Evolutionary conservation across 208 protist genomes (phyloP), one percentile per base, ranked within the genome.

Genomic region (Acanthamoeba healyi): DNA sequence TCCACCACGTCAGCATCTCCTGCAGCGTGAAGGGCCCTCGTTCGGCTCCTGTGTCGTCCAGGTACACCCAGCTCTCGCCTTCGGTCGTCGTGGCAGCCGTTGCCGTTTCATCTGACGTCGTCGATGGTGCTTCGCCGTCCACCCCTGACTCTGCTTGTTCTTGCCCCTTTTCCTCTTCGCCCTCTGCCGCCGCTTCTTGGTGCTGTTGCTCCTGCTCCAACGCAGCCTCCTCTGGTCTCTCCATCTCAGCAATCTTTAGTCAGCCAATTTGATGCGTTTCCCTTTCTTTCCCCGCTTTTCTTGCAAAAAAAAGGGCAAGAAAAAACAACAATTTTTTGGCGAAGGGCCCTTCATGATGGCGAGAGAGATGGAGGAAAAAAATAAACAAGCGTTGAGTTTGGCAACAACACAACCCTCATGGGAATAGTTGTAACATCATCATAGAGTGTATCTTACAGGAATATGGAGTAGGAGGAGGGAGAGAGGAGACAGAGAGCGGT

Each of bases 1-100:
- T 49, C 56, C 56, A 92, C 87, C 87, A 92, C n/a, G 54, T 92
- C 46, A 61, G 29, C 87, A 92, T 92, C 32, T 92, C 58, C 42
- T 44, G 61, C 42, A 92, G 26, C 10, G 87, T 77, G 56, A 77
- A 92, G 26, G 87, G 87, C 29, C 87, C 87, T 49, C 46, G 54
- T 29, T 92, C 61, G 1, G 15, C 61, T 12, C 61, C 58, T 9
- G 26, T 42, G 36, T 92, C 87, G 40, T 92, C 87, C 22, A 92
- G 36, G 42, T 92, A 92, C n/a, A 77, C 34, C 87, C 87, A 92
- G 15, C 70, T 38, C 38, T 81, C n/a, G n/a, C n/a, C 70, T n/a
- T 81, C 70, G 0, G 15, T 12, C 34, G 70, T 4, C 5, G 22
- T 38, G 22, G 10, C 70, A 9, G 70, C 36, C 17, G 17, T 36